phyloP scores from a whole-genome alignment of 139 green algal species.

The Bryopsis sp. region DNA sequence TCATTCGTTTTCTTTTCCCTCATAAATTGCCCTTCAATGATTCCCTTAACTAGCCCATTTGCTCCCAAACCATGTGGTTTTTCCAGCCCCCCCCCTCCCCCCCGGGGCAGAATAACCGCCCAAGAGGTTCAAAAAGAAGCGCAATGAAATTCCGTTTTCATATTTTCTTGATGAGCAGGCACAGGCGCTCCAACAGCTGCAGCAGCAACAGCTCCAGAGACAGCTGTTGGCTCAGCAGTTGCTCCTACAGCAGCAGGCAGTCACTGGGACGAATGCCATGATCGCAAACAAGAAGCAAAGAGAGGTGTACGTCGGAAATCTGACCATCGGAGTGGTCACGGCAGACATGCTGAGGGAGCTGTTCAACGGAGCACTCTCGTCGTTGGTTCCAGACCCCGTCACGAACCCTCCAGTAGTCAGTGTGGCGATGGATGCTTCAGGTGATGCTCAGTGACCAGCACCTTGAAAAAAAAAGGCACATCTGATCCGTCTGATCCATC shows the following conservation, averaged over 20 bases:
- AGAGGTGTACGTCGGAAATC: conserved; percentile 83
- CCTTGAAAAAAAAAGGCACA: background rate
- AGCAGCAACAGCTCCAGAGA: conserved; percentile 30
- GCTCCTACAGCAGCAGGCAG: conserved; percentile 17
- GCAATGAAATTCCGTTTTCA: too few species aligned
- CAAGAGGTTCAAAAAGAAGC: too few species aligned
- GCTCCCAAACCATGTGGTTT: too few species aligned
- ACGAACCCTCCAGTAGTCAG: conserved; percentile 62
- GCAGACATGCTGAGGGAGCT: conserved; percentile 69
- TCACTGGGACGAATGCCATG: conserved; percentile 21
- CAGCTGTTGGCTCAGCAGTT: conserved; percentile 27
- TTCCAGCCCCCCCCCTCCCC: too few species aligned
- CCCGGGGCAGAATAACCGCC: too few species aligned
- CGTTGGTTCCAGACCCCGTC: conserved; percentile 52
- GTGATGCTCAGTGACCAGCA: too few species aligned
- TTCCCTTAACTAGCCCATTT: too few species aligned
- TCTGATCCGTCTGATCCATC: background rate
- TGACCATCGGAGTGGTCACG: conserved; percentile 64
- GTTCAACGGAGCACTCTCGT: conserved; percentile 70
- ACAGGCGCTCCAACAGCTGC: conserved; percentile 19
- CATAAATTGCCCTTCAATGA: too few species aligned
- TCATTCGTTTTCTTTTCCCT: too few species aligned
- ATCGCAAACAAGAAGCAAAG: conserved; percentile 52
- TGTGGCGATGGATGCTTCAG: conserved; percentile 49
- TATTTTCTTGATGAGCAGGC: too few species aligned